Conservation (phyloP, 192 early-diverging fungal species). For the Podila minutissima region DNA sequence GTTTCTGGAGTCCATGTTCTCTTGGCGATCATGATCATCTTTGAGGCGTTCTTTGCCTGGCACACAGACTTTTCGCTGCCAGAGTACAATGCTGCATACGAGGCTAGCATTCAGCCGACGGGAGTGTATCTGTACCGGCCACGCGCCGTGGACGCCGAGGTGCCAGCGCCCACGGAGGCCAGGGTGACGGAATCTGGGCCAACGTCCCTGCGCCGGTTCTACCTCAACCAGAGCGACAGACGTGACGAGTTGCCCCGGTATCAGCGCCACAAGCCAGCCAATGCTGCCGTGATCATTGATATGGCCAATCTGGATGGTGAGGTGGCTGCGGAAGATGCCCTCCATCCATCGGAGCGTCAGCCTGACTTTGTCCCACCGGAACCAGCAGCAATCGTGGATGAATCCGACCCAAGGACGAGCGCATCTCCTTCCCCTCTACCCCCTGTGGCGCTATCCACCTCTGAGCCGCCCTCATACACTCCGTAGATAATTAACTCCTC, state of each 20-base stretch:
- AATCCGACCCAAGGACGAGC: neutral
- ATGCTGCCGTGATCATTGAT: slow-evolving; percentile 1
- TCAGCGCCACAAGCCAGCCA: neutral
- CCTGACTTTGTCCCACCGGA: neutral
- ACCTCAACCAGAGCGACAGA: neutral
- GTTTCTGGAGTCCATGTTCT: neutral
- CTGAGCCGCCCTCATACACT: neutral
- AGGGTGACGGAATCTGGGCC: neutral
- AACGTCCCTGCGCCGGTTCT: neutral
- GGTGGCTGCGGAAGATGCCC: neutral
- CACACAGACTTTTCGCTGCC: neutral
- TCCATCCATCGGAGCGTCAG: neutral
- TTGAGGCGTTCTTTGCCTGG: neutral
- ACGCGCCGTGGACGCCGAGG: neutral
- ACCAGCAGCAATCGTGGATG: neutral
- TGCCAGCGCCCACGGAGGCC: neutral
- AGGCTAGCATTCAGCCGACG: neutral
- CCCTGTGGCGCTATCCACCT: neutral
- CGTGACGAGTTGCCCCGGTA: neutral
- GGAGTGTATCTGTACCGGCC: neutral
- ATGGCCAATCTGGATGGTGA: neutral
- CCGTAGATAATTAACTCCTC: neutral
- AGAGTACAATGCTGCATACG: neutral
- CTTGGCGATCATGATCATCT: neutral
- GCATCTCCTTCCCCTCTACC: neutral